A percentile compares a stretch with the other conserved stretches of the same genome.
These are phyloP conservation scores for Fusarium mexicanum DNA, from an alignment of 2,329 filamentous ascomycete species.

Conservation along the genomic window DNA sequence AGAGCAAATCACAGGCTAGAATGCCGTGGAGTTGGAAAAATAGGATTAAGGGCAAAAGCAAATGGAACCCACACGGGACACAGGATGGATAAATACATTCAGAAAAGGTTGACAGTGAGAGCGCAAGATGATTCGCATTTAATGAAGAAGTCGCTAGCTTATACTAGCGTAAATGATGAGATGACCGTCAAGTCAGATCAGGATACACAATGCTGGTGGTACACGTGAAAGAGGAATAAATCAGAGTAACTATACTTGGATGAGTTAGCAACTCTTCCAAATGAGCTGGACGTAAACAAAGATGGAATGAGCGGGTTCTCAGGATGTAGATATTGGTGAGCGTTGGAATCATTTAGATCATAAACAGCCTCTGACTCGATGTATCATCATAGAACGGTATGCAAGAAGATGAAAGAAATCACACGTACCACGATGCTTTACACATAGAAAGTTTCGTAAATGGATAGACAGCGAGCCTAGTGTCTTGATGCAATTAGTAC, in stretches of 20 bases:
- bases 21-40: background rate
- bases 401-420: background rate
- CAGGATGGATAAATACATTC: background rate
- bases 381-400: slow-evolving; percentile 52
- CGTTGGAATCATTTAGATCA: slow-evolving; percentile 54
- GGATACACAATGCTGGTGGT: background rate
- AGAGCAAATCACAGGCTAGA: background rate
- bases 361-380: slow-evolving; percentile 59
- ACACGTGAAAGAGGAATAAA: background rate
- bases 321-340: slow-evolving; percentile 45
- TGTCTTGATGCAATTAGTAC: background rate
- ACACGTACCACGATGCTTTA: slow-evolving; percentile 36
- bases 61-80: background rate
- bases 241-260: background rate
- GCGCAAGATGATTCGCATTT: background rate
- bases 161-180: background rate
- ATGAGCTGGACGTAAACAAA: background rate
- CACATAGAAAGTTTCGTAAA: background rate
- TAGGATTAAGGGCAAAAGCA: background rate
- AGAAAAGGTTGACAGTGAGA: background rate
- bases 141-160: background rate
- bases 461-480: background rate
- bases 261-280: background rate
- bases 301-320: background rate
- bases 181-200: background rate